These are phyloP conservation scores for Podosphaera aphanis DNA, from an alignment of 2,329 filamentous ascomycete genomes.

Conservation along the genomic window DNA sequence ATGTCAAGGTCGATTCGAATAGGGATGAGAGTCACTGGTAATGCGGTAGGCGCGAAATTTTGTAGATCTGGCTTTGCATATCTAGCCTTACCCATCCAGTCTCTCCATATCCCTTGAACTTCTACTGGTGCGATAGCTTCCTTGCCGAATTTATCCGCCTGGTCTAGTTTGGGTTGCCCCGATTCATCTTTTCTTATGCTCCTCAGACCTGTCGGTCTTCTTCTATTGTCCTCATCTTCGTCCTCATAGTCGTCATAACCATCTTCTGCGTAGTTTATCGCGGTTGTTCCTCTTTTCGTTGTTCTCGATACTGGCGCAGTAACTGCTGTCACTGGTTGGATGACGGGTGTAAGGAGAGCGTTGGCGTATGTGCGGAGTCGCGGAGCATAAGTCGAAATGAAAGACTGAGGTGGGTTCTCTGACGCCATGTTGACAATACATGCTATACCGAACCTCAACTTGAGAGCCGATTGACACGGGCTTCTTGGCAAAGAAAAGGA, in stretches of 20 bases:
- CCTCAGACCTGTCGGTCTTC: slow-evolving; percentile 55
- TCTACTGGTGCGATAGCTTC: slow-evolving; percentile 58
- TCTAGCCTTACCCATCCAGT: slow-evolving; percentile 70
- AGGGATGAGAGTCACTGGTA: slow-evolving; percentile 78
- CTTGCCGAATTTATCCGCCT: slow-evolving; percentile 59
- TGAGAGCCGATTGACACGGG: background rate
- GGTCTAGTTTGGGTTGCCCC: slow-evolving; percentile 35
- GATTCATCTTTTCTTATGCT: slow-evolving; percentile 60
- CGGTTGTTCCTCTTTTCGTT: slow-evolving; percentile 90
- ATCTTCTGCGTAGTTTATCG: slow-evolving; percentile 95
- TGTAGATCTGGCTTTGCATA: slow-evolving; percentile 32
- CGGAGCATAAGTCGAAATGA: slow-evolving; percentile 77
- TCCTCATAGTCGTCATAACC: slow-evolving; percentile 71
- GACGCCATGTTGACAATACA: slow-evolving; percentile 9
- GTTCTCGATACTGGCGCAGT: slow-evolving; percentile 48
- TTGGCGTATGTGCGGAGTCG: slow-evolving; percentile 79
- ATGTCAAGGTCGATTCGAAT: slow-evolving; percentile 94
- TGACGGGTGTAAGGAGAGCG: slow-evolving; percentile 65
- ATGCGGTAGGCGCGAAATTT: slow-evolving; percentile 40
- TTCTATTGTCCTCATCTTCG: slow-evolving; percentile 46
- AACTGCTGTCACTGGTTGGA: slow-evolving; percentile 43
- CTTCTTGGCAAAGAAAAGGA: background rate
- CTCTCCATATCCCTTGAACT: slow-evolving; percentile 75
- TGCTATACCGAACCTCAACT: background rate
- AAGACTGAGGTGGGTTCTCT: slow-evolving; percentile 46